Base-by-base conservation (phyloP, 176 grass and related monocot species). In the Triticum monococcum region DNA sequence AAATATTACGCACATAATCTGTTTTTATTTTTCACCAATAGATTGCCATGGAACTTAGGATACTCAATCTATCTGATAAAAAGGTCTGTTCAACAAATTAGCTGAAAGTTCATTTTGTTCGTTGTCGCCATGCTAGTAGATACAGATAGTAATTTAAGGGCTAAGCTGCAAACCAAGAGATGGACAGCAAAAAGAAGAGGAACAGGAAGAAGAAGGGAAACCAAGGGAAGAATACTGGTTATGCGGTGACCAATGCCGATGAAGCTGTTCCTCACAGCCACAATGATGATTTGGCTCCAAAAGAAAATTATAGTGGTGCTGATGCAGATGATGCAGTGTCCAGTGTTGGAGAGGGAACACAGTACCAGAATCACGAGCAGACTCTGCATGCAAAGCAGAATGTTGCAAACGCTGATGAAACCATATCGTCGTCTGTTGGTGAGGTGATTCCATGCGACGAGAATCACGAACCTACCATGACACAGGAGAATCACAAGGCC, bases 111-210 rank as follows among this genome's bases (percentile, higher is more conserved):
- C 5, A 38, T 69, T 64, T 35, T 77, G 37, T 36, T 68, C 10
- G 61, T 2, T 79, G 6, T 3, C 64, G 0, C n/a, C 79, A 68
- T 67, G 24, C 56, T 59, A 50, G 71, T 77, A 59, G 31, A 72
- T 41, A 72, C 22, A 79, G 10, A 62, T 45, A 68, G 61, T 61
- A 13, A 28, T 75, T 74, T 66, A 35, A 84, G 68, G 35, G 22
- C 4, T 64, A 8, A 64, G 25, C 43, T 89, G 61, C 41, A 60
- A 35, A 20, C 72, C 36, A 38, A 92, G 60, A 66, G 41, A 96
- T 99, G 97, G 92, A 96, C 91, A 16, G 79, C 46, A 96, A 94
- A 84, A 99, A 96, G 84, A 99, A 99, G 92, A 92, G 89, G 86
- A 96, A 91, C 86, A 94, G 80, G 82, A 99, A 96, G 88, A 95